Conservation (phyloP, 2,329 filamentous ascomycete genomes). For the Gaeumannomyces sp. region DNA sequence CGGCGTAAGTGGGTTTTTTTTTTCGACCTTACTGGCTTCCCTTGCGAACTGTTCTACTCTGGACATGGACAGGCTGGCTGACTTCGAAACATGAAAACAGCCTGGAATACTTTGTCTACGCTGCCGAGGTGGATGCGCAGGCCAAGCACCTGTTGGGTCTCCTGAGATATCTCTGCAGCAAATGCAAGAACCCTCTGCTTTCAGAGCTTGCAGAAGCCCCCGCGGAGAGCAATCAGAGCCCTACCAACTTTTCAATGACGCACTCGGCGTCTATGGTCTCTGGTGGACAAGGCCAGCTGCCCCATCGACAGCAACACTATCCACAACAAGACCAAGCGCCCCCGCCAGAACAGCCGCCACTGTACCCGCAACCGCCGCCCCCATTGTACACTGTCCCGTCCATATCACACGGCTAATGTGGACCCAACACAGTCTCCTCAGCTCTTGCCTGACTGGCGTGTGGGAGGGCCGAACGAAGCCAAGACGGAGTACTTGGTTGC, state of each 20-base stretch:
- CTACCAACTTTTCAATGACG: background rate
- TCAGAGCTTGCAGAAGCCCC: background rate
- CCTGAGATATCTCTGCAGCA: conserved; percentile 7
- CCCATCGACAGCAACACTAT: background rate
- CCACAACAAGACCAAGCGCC: background rate
- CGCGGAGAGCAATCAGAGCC: background rate
- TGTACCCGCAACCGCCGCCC: background rate
- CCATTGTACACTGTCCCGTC: background rate
- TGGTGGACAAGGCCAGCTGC: background rate
- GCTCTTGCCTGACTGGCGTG: background rate
- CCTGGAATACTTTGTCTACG: background rate
- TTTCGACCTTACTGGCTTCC: background rate
- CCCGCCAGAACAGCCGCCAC: background rate
- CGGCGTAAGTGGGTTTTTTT: conserved; percentile 2
- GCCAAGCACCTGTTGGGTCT: conserved; percentile 5
- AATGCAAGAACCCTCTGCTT: conserved; percentile 7
- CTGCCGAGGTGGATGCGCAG: conserved; percentile 4
- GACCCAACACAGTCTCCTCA: background rate
- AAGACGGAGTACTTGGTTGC: background rate
- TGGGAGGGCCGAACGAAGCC: background rate
- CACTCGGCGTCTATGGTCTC: background rate
- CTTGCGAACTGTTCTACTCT: too few relatives aligned
- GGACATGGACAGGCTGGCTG: background rate
- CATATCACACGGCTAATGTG: background rate
- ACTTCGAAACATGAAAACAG: background rate